Evolutionary conservation across 2,329 filamentous ascomycete genomes (phyloP), one percentile per base, ranked within the genome.

Genomic region (Ophiocordyceps polyrhachis-furcata): DNA sequence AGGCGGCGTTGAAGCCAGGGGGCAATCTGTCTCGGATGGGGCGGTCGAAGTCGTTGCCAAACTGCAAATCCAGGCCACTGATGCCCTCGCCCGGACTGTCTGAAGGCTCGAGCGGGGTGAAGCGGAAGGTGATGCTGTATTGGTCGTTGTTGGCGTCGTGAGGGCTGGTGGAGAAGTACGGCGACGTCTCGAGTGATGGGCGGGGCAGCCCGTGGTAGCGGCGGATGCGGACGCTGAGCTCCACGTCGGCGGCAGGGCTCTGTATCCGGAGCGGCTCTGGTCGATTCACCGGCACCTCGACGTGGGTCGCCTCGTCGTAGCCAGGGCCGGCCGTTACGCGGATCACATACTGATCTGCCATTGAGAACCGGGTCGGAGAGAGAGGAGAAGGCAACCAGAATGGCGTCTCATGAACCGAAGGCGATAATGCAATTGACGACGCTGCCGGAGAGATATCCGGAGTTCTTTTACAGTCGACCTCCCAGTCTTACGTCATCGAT

Each of bases 31-130:
- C 82, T 28, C 86, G 76, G 53, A 98, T 91, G 0, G 91, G 85
- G 43, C 83, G 76, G 56, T 94, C 88, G 58, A 96, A 95, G 67
- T 95, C 87, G 60, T 96, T 96, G 40, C 89, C 91, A 54, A 94
- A 94, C 45, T 95, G 78, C 3, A 98, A 69, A 49, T 93, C 79
- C 23, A 74, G 62, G 41, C 76, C 86, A 3, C 70, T 68, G 46
- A 93, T 77, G 32, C 71, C 70, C n/a, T 51, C 48, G 8, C 35
- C 35, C 19, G 48, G 11, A 41, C 13, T n/a, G 19, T 17, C 19
- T 15, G 12, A 17, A 41, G 55, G 56, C 43, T 56, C 57, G 53
- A 83, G 84, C n/a, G 82, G 84, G 0, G 73, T 77, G 60, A 95
- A 84, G 41, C 75, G 73, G 57, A 94, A 81, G 29, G 76, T 71